Base-by-base conservation (phyloP, 169 alveolate species). In the Theileria annulata region DNA sequence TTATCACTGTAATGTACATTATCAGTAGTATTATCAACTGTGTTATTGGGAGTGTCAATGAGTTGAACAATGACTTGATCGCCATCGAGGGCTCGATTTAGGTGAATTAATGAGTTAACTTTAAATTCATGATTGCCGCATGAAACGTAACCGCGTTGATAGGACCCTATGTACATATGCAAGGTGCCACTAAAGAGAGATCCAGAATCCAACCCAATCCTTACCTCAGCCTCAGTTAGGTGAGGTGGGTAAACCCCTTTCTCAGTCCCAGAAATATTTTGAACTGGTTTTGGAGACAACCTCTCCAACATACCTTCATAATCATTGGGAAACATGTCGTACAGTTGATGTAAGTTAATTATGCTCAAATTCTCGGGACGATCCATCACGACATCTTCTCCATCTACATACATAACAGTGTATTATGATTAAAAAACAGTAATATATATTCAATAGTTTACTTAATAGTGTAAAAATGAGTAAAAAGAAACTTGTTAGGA, bases 11-110 rank as follows among this genome's bases (percentile, higher is more conserved):
- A n/a, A n/a, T n/a, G n/a, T 15, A 71, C 76, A 31, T 77, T 92
- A 64, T 70, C 79, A 54, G 77, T 70, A 10, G 88, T 90, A 21
- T 66, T 83, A 30, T 79, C 87, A 25, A 78, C 88, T 69, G 82
- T 67, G n/a, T 79, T 42, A 15, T 75, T 84, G 48, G 75, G 88
- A 91, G 91, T 70, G 23, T 64, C 71, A 79, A 95, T 94, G n/a
- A 93, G 94, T 27, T 94, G 79, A 47, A 96, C 66, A 73, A 97
- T 98, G n/a, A 97, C 99, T 30, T 92, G 77, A 86, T 98, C 99
- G 9, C 99, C 99, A 80, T 97, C 98, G 49, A 98, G 87, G 60
- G 99, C 98, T 75, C 99, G 92, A 88, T 98, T 98, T 86, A 96
- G 85, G 75, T 96, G 92, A 80, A 89, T 42, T 0, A 77, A 37